phyloP scores from a whole-genome alignment of 257 asterid genomes.

The Eustoma russellianum region DNA sequence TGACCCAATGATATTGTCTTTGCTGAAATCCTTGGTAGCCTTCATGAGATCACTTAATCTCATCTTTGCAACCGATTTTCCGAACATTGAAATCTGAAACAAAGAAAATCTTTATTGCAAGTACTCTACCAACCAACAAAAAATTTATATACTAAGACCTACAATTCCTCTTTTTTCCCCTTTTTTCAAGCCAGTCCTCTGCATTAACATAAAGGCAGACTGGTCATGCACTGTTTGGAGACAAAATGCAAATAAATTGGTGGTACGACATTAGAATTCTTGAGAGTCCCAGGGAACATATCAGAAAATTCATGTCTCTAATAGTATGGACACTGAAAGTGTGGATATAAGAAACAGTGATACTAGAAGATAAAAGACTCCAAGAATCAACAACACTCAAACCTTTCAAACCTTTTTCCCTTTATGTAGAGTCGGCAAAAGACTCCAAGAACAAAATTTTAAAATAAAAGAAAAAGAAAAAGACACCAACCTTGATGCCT shows the following conservation, averaged over 20 bases:
- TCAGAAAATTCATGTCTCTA: too few species aligned
- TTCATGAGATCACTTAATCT: conserved; percentile 35
- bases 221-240: too few species aligned
- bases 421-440: too few species aligned
- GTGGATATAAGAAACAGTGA: background rate
- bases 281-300: too few species aligned
- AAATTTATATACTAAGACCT: background rate
- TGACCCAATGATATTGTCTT: conserved; percentile 27
- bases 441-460: too few species aligned
- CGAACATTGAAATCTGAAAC: conserved; percentile 37
- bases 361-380: background rate
- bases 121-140: background rate
- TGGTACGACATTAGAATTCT: too few species aligned
- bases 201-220: too few species aligned
- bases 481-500: conserved; percentile 27
- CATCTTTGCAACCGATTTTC: conserved; percentile 36
- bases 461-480: too few species aligned
- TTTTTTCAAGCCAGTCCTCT: too few species aligned
- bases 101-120: background rate
- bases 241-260: too few species aligned
- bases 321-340: background rate
- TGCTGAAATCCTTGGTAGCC: conserved; percentile 30
- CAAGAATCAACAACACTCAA: background rate
- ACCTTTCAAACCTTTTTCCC: too few species aligned
- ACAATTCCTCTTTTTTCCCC: background rate